Evolutionary conservation across 768 basidiomycete genomes (phyloP), one percentile per base, ranked within the genome.

Genomic region (Leccinum incarnatum): DNA sequence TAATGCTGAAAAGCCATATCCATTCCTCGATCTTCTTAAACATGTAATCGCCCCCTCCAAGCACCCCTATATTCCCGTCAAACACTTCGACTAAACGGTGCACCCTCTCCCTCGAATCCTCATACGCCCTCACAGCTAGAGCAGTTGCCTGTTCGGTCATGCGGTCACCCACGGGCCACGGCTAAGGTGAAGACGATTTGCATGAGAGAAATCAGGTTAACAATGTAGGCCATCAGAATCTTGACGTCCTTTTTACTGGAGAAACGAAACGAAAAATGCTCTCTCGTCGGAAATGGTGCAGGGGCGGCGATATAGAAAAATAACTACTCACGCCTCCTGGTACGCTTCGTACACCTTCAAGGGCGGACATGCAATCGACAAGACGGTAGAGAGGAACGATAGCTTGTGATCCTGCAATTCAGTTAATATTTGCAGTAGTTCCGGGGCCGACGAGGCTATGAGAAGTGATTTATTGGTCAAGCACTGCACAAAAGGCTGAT

Each of bases 161-260:
- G 1, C 12, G 46, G 1, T 19, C 8, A 11, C 46, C 37, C 1
- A 23, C 23, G 23, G 47, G 15, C 23, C 23, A 23, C 23, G 1
- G 54, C 45, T 15, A 65, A 8, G 51, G 61, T 23, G 30, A 53
- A 65, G 25, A 62, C 9, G n/a, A 23, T 36, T 30, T 65, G 63
- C 63, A 65, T 65, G 56, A 61, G 48, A 27, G 55, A 65, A 19
- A 62, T 53, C 37, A 65, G n/a, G 51, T 62, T 53, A 1, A 65
- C 48, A 25, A 61, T 57, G 47, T 55, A 65, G 23, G 32, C 54
- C 54, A 65, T 65, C 29, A 65, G 27, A 17, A 62, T 19, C 14
- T 55, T 65, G n/a, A 55, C 64, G 19, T 55, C 54, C 23, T 30
- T 55, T 47, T 55, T 57, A 4, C 63, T 63, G 15, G n/a, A 48